These are phyloP conservation scores for Agarophyton chilense DNA, from an alignment of 23 red algal species.

Conservation along the genomic window DNA sequence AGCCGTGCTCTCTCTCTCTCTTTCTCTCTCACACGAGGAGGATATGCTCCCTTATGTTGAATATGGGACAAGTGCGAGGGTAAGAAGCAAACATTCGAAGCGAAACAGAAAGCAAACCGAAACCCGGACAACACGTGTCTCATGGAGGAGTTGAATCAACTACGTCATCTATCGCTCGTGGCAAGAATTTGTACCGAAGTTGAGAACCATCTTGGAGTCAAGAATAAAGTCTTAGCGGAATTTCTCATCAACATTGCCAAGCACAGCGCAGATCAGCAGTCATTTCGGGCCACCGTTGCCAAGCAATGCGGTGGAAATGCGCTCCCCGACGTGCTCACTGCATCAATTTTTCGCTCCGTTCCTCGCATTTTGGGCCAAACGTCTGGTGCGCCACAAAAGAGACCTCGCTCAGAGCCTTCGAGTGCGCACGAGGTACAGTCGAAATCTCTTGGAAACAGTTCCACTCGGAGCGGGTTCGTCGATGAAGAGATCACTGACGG, in stretches of 20 bases:
- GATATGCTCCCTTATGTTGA: too few relatives aligned
- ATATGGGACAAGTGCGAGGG: too few relatives aligned
- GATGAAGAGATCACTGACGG: background rate
- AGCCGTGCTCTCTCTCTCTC: too few relatives aligned
- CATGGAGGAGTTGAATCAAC: constrained; percentile 81
- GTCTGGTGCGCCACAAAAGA: background rate
- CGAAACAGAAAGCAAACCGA: too few relatives aligned
- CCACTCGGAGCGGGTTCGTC: background rate
- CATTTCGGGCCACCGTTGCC: constrained; percentile 46
- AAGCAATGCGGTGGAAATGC: constrained; percentile 49
- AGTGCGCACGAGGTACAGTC: background rate
- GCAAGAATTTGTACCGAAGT: constrained; percentile 73
- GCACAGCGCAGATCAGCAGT: constrained; percentile 19
- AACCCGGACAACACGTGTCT: too few relatives aligned
- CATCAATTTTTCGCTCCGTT: constrained; percentile 67
- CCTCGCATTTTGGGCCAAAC: background rate
- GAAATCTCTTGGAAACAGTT: background rate
- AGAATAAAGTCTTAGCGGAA: constrained; percentile 86
- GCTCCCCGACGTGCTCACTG: constrained; percentile 56
- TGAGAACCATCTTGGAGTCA: constrained; percentile 83
- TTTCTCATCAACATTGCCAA: constrained; percentile 78
- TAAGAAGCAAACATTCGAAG: too few relatives aligned
- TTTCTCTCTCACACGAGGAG: too few relatives aligned
- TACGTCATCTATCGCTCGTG: constrained; percentile 66
- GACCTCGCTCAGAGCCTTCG: background rate